phyloP scores from a whole-genome alignment of 2,329 filamentous ascomycete genomes.

The Calonectria pseudoturangicola region DNA sequence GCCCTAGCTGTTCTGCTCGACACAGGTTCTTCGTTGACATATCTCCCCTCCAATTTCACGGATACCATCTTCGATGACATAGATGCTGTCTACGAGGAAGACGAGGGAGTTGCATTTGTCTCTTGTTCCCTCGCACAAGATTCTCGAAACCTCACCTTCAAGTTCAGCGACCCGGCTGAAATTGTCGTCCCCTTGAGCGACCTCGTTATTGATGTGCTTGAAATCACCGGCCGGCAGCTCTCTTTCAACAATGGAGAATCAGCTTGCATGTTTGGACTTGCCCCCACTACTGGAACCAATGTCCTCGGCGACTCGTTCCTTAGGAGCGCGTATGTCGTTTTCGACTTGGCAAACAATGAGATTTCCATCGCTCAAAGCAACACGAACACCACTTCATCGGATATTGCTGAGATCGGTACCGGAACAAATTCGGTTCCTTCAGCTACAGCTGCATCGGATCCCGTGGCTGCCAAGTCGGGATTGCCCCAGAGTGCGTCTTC shows the following conservation, averaged over 20 bases:
- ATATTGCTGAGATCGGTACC: conserved; percentile 73
- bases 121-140: conserved; percentile 71
- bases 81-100: conserved; percentile 74
- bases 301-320: conserved; percentile 86
- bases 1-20: conserved; percentile 81
- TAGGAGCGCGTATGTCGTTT: conserved; percentile 84
- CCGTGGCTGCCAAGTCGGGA: conserved; percentile 70
- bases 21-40: conserved; percentile 80
- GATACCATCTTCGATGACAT: conserved; percentile 75
- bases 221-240: conserved; percentile 67
- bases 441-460: conserved; percentile 69
- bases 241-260: conserved; percentile 71
- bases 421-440: conserved; percentile 71
- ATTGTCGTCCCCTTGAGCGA: conserved; percentile 76
- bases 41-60: conserved; percentile 76
- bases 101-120: conserved; percentile 75
- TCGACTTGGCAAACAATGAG: conserved; percentile 82
- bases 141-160: conserved; percentile 67
- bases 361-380: conserved; percentile 82
- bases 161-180: conserved; percentile 68
- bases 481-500: conserved; percentile 48
- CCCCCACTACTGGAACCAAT: conserved; percentile 72
- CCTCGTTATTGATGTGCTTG: conserved; percentile 73
- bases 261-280: conserved; percentile 81
- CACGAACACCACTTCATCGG: conserved; percentile 70